Base-by-base conservation (phyloP, 495 filamentous ascomycete genomes). In the Corynascus novoguineensis region DNA sequence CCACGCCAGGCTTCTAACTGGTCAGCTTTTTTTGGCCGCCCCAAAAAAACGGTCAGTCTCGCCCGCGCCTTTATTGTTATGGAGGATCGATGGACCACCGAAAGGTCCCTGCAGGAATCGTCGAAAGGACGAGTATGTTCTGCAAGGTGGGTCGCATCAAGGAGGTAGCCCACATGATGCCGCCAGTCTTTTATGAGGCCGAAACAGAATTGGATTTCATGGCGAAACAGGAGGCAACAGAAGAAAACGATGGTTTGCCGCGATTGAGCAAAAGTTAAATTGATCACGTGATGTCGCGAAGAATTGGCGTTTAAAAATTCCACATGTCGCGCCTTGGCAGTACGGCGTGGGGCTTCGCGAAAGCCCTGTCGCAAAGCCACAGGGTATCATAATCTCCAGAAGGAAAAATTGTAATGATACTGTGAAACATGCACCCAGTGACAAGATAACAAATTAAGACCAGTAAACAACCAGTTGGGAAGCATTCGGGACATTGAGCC, bases 1-100 rank as follows among this genome's bases (percentile, higher is more conserved):
- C 28, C 60, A 61, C 58, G 60, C 60, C 22, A 5, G 52, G 45
- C 22, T 44, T 62, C 57, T 61, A 14, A 68, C 63, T 66, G 65
- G 65, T 60, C 52, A 42, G 31, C 47, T 35, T 17, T 41, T 54
- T 4, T 14, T 27, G 45, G 46, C 37, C 29, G 19, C 27, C 55
- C n/a, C n/a, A n/a, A n/a, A 19, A 38, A 51, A 40, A 34, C 25
- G 14, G 40, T 31, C 46, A 4, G 10, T 8, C 44, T 34, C 53
- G 22, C 25, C 32, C 29, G 4, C 31, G 19, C 29, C 10, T 12
- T n/a, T 35, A n/a, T n/a, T 15, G 31, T 17, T 38, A 11, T 37
- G 31, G 7, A 28, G 19, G 19, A 8, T 22, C 12, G 10, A 25
- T 50, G 14, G 5, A 15, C 17, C 19, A 38, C 21, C 19, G 31